These are phyloP conservation scores for Boletus rubroflammeus DNA, from an alignment of 768 basidiomycete genomes.

Conservation along the genomic window DNA sequence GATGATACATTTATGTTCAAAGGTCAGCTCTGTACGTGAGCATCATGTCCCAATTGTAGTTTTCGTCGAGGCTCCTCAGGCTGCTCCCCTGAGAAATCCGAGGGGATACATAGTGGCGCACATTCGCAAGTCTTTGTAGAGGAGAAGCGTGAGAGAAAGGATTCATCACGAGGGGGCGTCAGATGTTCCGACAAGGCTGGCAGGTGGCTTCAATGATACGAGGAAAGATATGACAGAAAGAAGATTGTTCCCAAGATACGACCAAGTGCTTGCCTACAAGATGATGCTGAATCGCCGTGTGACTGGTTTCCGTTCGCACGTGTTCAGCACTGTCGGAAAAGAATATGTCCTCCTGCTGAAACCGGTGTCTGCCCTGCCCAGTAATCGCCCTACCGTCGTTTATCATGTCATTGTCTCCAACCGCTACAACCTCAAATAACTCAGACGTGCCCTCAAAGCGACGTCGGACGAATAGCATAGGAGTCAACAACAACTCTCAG, in stretches of 20 bases:
- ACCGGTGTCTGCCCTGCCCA: constrained; percentile 13
- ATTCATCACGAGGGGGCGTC: neutral
- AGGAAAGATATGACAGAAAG: neutral
- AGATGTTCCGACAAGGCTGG: too few species aligned
- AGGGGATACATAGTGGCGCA: constrained; percentile 9
- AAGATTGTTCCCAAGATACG: neutral
- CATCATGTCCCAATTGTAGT: neutral
- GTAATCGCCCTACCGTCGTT: constrained; percentile 3
- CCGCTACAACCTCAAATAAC: constrained; percentile 52
- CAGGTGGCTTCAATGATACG: neutral
- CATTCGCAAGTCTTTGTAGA: neutral
- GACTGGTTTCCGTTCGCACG: constrained; percentile 14
- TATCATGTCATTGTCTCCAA: constrained; percentile 66
- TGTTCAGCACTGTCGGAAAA: constrained; percentile 11
- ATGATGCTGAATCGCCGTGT: neutral
- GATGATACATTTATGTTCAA: neutral
- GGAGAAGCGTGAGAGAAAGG: neutral
- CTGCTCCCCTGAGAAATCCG: constrained; percentile 20
- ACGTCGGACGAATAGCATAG: constrained; percentile 44
- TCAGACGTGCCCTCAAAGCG: constrained; percentile 57
- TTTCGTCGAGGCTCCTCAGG: neutral
- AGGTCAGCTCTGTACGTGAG: neutral
- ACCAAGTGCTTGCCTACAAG: neutral
- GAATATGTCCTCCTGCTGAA: constrained; percentile 7
- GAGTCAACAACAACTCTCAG: constrained; percentile 11